Percentiles rank a stretch among this genome's conserved stretches.
phyloP scores from a whole-genome alignment of 352 stramenopile species.

The Globisporangium middletonii region DNA sequence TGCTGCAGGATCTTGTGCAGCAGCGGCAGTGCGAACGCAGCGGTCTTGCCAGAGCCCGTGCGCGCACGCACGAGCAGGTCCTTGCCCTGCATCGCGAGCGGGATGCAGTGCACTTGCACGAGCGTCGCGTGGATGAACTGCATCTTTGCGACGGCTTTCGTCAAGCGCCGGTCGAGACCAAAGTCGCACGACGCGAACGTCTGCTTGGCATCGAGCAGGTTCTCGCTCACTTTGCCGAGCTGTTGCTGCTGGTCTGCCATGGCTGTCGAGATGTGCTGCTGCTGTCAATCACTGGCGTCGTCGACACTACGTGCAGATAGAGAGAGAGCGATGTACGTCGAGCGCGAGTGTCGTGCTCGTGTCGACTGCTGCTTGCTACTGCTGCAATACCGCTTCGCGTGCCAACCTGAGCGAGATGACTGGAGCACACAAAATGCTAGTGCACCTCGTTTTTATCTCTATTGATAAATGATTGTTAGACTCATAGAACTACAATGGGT shows the following conservation, averaged over 20 bases:
- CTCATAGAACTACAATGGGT: too few relatives aligned
- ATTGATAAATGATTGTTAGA: too few relatives aligned
- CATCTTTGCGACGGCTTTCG: conserved; percentile 91
- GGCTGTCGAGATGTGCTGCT: conserved; percentile 3
- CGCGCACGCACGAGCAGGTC: conserved; percentile 90
- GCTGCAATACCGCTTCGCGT: too few relatives aligned
- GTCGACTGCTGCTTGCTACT: too few relatives aligned
- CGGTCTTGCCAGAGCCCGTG: conserved; percentile 93
- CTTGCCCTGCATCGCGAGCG: conserved; percentile 89
- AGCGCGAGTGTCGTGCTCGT: too few relatives aligned
- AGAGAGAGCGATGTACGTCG: too few relatives aligned
- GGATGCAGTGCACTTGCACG: conserved; percentile 94
- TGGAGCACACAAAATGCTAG: too few relatives aligned
- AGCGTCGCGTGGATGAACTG: conserved; percentile 92
- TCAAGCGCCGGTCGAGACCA: conserved; percentile 89
- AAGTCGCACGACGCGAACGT: conserved; percentile 79
- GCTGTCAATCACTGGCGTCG: not conserved
- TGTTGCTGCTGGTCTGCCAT: conserved; percentile 16
- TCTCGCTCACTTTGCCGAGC: conserved; percentile 56
- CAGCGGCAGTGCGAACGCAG: conserved; percentile 90
- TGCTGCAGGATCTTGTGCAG: conserved; percentile 90
- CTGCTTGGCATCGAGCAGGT: conserved; percentile 72
- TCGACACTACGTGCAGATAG: too few relatives aligned
- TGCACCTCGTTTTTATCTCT: too few relatives aligned
- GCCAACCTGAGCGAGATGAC: too few relatives aligned